Percentiles rank a stretch among this genome's conserved stretches.
Evolutionary conservation across 176 grass and related monocot genomes (phyloP).

Genomic region (Coix lacrymajobi): DNA sequence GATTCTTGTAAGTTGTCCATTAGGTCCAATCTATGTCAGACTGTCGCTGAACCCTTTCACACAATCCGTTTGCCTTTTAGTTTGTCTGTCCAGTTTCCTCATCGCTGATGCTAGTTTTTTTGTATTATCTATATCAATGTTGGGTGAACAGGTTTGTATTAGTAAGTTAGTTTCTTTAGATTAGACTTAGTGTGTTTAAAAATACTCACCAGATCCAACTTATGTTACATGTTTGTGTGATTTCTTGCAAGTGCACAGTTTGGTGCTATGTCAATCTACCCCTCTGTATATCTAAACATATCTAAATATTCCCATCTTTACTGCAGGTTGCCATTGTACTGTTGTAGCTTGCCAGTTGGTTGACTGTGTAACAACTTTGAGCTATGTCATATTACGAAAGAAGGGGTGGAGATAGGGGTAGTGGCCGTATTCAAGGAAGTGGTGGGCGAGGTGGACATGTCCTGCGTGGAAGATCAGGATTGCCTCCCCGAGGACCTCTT

Average conservation of each 20-base stretch:
- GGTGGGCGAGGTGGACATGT: conserved; percentile 59
- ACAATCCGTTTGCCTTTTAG: not conserved
- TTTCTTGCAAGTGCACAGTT: not conserved
- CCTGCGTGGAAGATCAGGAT: conserved; percentile 55
- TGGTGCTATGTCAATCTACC: not conserved
- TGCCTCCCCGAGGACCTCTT: conserved; percentile 67
- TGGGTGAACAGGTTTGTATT: not conserved
- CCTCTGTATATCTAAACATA: not conserved
- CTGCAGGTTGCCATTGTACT: conserved; percentile 35
- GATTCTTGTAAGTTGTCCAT: not conserved
- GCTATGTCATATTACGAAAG: conserved; percentile 62
- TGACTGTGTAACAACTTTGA: conserved; percentile 25
- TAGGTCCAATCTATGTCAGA: not conserved
- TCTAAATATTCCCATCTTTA: conserved; percentile 2
- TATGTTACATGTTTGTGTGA: not conserved
- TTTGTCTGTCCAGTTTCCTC: not conserved
- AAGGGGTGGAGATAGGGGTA: conserved; percentile 57
- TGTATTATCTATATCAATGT: not conserved
- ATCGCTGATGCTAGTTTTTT: not conserved
- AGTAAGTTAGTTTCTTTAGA: not conserved
- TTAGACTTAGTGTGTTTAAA: not conserved
- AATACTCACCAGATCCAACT: not conserved
- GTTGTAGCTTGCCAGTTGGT: not conserved
- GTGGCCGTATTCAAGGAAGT: conserved; percentile 52
- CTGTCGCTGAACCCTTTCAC: not conserved